These are phyloP conservation scores for Ascochyta koolunga DNA, from an alignment of 2,329 filamentous ascomycete species.

Conservation along the genomic window DNA sequence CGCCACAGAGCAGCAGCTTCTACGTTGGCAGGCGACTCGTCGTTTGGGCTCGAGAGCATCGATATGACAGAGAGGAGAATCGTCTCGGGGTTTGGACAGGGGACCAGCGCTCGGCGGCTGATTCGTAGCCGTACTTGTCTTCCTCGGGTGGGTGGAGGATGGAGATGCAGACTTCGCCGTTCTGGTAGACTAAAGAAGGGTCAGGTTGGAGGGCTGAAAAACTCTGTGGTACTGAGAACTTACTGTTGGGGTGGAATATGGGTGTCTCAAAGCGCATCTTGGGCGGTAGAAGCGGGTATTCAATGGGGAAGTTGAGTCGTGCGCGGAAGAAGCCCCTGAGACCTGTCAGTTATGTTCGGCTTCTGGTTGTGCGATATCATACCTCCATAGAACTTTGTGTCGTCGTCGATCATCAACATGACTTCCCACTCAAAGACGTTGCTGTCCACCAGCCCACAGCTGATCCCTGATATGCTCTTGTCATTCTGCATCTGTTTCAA, in stretches of 20 bases:
- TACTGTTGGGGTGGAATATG: conserved; percentile 97
- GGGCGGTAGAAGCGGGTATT: conserved; percentile 95
- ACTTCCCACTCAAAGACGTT: conserved; percentile 98
- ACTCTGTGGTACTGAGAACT: conserved; percentile 16
- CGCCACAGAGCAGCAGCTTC: conserved; percentile 97
- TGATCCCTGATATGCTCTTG: conserved; percentile 92
- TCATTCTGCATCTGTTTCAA: conserved; percentile 92
- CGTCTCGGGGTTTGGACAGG: conserved; percentile 97
- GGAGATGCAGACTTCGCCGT: conserved; percentile 94
- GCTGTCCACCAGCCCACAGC: conserved; percentile 83
- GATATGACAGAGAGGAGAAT: conserved; percentile 97
- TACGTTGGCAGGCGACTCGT: conserved; percentile 94
- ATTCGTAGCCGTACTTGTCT: conserved; percentile 98
- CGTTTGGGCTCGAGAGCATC: conserved; percentile 96
- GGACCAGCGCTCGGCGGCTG: conserved; percentile 92
- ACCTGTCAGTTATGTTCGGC: conserved; percentile 11
- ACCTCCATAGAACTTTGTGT: conserved; percentile 94
- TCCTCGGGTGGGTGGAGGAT: conserved; percentile 96
- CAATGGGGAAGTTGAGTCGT: conserved; percentile 90
- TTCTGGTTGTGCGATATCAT: conserved; percentile 12
- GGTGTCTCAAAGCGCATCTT: conserved; percentile 95
- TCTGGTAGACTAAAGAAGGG: conserved; percentile 74
- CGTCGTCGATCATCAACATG: conserved; percentile 97
- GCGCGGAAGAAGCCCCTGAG: conserved; percentile 89
- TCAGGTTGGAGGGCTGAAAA: not conserved